A percentile compares a stretch with the other conserved stretches of the same genome.
These are phyloP conservation scores for Clarireedia paspali DNA, from an alignment of 2,329 filamentous ascomycete genomes.

Conservation along the genomic window DNA sequence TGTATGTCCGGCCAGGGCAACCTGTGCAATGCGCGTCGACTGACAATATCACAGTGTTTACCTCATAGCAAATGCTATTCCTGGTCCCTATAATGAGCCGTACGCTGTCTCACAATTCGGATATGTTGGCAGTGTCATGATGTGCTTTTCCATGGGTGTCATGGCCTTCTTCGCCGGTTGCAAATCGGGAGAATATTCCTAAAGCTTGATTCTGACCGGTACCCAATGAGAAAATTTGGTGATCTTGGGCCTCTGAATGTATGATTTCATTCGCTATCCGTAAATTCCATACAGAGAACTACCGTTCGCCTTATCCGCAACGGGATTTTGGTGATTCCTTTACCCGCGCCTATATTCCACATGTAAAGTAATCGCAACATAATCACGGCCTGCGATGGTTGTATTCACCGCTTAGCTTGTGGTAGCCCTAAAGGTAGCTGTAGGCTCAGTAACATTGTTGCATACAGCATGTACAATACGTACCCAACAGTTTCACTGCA, in stretches of 20 bases:
- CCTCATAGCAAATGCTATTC: slow-evolving; percentile 18
- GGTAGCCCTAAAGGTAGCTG: no score
- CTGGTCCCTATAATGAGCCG: slow-evolving; percentile 12
- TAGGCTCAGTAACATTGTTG: no score
- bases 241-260: slow-evolving; percentile 37
- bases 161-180: slow-evolving; percentile 18
- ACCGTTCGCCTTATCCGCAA: no score
- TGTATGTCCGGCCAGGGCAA: slow-evolving; percentile 21
- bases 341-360: no score
- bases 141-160: slow-evolving; percentile 18
- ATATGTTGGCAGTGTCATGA: slow-evolving; percentile 7
- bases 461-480: no score
- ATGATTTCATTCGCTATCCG: not conserved
- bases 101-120: slow-evolving; percentile 7
- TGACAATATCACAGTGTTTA: slow-evolving; percentile 22
- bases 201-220: slow-evolving; percentile 16
- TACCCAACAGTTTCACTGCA: no score
- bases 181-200: slow-evolving; percentile 20
- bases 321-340: no score
- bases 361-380: not conserved
- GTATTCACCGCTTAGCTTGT: no score
- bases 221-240: slow-evolving; percentile 15
- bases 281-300: no score
- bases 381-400: not conserved
- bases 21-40: not conserved